These are phyloP conservation scores for Cafeteria roenbergensis DNA, from an alignment of 108 stramenopile genomes.

Conservation along the genomic window DNA sequence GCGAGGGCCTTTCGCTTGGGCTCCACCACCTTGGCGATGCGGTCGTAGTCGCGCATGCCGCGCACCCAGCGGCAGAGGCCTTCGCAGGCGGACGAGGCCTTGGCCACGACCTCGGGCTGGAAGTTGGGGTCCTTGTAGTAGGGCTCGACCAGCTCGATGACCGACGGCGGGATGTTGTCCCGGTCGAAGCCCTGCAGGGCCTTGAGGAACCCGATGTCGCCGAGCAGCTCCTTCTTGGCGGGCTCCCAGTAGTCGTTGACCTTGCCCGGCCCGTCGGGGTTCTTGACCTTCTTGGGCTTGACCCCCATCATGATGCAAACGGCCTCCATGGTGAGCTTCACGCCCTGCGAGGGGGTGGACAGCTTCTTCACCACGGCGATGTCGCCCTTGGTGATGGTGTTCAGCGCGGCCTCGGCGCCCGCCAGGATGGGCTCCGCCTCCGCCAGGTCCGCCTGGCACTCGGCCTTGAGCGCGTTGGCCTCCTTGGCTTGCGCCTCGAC, in stretches of 20 bases:
- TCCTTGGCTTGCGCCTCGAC: conserved; percentile 37
- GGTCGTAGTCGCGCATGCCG: conserved; percentile 52
- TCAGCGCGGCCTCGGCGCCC: conserved; percentile 52
- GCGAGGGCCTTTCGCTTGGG: conserved; percentile 43
- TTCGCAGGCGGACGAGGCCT: conserved; percentile 41
- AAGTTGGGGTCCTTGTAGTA: too few species aligned
- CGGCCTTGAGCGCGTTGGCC: conserved; percentile 31
- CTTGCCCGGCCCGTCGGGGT: conserved; percentile 39
- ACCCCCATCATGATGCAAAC: conserved; percentile 50
- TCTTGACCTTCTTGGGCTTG: conserved; percentile 27
- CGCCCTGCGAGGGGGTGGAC: conserved; percentile 49
- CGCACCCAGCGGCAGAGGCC: conserved; percentile 51
- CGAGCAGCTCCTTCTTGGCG: conserved; percentile 41
- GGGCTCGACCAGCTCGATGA: conserved; percentile 28
- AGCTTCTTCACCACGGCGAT: conserved; percentile 56
- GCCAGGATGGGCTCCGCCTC: conserved; percentile 56
- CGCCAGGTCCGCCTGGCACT: conserved; percentile 48
- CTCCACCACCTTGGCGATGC: conserved; percentile 38
- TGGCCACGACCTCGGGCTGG: conserved; percentile 37
- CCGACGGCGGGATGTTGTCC: conserved; percentile 41
- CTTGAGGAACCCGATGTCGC: conserved; percentile 39
- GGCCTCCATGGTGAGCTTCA: conserved; percentile 40
- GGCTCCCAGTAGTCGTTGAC: conserved; percentile 49
- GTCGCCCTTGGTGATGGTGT: conserved; percentile 50
- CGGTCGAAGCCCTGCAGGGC: conserved; percentile 41